Evolutionary conservation across 2,329 filamentous ascomycete species (phyloP).

Genomic region (Phyllosticta ampelicida): DNA sequence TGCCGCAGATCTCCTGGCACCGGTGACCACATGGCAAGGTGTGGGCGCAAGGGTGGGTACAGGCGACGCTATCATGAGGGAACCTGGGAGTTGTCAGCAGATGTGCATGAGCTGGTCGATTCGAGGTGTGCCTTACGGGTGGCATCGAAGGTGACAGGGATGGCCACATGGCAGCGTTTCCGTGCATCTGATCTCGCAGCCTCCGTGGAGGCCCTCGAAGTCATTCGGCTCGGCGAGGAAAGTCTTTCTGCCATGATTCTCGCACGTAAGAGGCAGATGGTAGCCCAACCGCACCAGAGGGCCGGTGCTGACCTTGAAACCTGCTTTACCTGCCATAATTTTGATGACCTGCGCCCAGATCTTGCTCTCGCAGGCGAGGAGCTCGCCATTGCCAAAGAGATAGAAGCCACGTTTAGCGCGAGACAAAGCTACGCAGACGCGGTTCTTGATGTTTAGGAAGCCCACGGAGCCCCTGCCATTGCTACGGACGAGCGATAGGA

Average conservation of each 20-base stretch:
- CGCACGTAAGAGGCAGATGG: conserved; percentile 54
- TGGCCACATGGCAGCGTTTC: conserved; percentile 23
- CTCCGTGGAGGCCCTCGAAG: conserved; percentile 2
- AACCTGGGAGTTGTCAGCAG: background rate
- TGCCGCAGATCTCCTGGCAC: background rate
- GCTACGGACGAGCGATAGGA: conserved; percentile 72
- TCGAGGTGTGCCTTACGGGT: conserved; percentile 15
- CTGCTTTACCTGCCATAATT: conserved; percentile 33
- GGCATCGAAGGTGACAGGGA: conserved; percentile 23
- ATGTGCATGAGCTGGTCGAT: background rate
- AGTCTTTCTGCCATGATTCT: conserved; percentile 44
- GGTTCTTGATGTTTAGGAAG: conserved; percentile 58
- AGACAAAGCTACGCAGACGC: conserved; percentile 52
- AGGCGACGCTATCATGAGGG: background rate
- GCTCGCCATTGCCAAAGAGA: conserved; percentile 65
- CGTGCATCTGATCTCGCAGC: conserved; percentile 2
- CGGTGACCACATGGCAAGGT: background rate
- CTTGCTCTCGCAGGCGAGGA: conserved; percentile 35
- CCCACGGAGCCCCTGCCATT: conserved; percentile 51
- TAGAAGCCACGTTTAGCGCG: conserved; percentile 72
- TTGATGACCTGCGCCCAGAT: conserved; percentile 43
- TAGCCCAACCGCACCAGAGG: conserved; percentile 32
- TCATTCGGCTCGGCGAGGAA: conserved; percentile 32
- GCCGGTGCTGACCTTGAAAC: conserved; percentile 16
- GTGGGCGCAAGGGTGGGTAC: background rate